Base-by-base conservation (phyloP, 2,329 filamentous ascomycete species). In the Ceratocystis eucalypticola region DNA sequence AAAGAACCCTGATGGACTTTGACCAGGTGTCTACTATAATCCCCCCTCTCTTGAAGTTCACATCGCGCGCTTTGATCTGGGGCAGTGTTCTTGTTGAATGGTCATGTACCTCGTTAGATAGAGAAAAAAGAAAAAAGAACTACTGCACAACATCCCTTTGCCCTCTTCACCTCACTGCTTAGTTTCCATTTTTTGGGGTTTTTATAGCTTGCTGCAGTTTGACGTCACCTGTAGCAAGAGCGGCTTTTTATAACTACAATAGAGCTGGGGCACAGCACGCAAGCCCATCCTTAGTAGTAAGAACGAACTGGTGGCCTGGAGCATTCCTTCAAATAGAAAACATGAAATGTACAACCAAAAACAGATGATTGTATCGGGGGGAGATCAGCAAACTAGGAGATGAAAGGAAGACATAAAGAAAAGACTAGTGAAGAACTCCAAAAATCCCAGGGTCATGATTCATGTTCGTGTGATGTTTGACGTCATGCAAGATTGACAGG, bases 211-310 rank as follows among this genome's bases (percentile, higher is more conserved):
- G 22, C 25, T 57, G 28, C 28, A 37, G 55, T 10, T 59, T 59
- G 55, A 59, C 55, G 55, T 59, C 55, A 59, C 17, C n/a, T 59
- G 3, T n/a, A 59, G 25, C 20, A 59, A 59, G 37, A 41, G 48
- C 48, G 20, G 22, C 55, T 33, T 33, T 59, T 3, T 59, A 33
- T 20, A 53, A 12, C 37, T 41, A 41, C 37, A 59, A n/a, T 37
- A 37, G 55, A n/a, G 8, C 10, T 59, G 12, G 25, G 55, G 55
- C 48, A 53, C 48, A 28, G 20, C 22, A 22, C 37, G 37, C 10
- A 53, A 22, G 20, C 22, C 5, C 22, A 53, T 25, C n/a, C 8
- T 22, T 10, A 25, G 8, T 28, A 10, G 10, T 20, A n/a, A 22
- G 10, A 28, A 15, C 48, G 20, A 53, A 53, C 48, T 5, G 1